A percentile compares a stretch with the other conserved stretches of the same genome.
Evolutionary conservation across 2,329 filamentous ascomycete species (phyloP).

Genomic region (Fusarium multiceps): DNA sequence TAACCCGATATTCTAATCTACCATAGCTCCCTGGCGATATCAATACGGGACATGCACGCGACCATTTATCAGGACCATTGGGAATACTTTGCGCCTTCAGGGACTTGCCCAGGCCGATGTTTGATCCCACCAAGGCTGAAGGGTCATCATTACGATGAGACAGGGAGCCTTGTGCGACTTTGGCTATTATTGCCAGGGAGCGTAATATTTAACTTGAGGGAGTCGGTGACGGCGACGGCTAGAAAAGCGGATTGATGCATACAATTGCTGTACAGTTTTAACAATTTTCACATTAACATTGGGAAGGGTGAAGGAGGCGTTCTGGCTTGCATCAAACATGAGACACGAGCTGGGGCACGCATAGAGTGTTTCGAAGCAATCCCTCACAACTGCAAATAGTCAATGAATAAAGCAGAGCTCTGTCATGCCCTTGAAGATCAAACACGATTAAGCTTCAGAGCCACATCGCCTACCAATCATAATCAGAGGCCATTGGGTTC

Average conservation of each 20-base stretch:
- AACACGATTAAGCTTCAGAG: conserved; percentile 15
- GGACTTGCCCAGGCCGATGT: background rate
- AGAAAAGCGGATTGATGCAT: conserved; percentile 28
- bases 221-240: background rate
- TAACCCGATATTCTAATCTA: conserved; percentile 43
- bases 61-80: background rate
- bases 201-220: conserved; percentile 21
- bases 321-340: conserved; percentile 33
- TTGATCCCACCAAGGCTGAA: conserved; percentile 2
- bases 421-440: conserved; percentile 25
- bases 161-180: conserved; percentile 14
- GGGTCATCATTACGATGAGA: background rate
- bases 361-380: conserved; percentile 9
- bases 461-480: conserved; percentile 17
- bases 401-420: conserved; percentile 21
- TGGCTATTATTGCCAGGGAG: conserved; percentile 23
- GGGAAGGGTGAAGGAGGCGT: conserved; percentile 35
- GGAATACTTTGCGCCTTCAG: background rate
- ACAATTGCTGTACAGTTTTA: conserved; percentile 16
- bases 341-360: conserved; percentile 30
- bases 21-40: conserved; percentile 2
- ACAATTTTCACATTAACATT: conserved; percentile 15
- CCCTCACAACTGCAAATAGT: conserved; percentile 29
- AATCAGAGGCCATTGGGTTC: background rate
- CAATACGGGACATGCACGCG: conserved; percentile 10